phyloP scores from a whole-genome alignment of 2,329 filamentous ascomycete genomes.

The Aspergillus luchuensis region DNA sequence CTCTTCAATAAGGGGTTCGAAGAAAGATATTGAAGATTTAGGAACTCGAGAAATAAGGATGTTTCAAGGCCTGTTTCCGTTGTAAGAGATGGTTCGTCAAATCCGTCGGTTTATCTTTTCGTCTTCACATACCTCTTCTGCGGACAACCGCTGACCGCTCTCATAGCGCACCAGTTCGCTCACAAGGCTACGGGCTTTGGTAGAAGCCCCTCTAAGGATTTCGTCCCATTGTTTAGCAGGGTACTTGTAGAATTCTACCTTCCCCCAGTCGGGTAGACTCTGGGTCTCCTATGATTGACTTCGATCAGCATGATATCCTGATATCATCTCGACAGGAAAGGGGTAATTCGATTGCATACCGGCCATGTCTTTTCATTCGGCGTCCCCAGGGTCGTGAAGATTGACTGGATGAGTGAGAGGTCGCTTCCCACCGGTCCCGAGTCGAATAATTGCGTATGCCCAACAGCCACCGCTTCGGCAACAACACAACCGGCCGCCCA shows the following conservation, averaged over 20 bases:
- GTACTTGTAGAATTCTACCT: conserved; percentile 77
- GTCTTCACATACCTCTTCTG: conserved; percentile 57
- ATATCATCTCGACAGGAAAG: background rate
- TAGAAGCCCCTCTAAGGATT: conserved; percentile 64
- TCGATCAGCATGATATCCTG: conserved; percentile 4
- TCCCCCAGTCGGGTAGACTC: conserved; percentile 81
- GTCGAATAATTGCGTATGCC: conserved; percentile 71
- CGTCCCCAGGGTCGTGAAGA: conserved; percentile 89
- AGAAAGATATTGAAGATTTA: background rate
- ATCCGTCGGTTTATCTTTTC: background rate
- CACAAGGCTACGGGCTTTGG: conserved; percentile 66
- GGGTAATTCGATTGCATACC: conserved; percentile 47
- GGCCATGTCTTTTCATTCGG: conserved; percentile 82
- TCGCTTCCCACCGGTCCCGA: conserved; percentile 90
- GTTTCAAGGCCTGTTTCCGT: conserved; percentile 36
- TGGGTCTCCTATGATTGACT: conserved; percentile 35
- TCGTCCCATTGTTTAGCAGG: conserved; percentile 67
- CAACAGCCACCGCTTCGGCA: conserved; percentile 67
- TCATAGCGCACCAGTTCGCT: conserved; percentile 71
- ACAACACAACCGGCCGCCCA: conserved; percentile 87
- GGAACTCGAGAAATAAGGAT: conserved; percentile 38
- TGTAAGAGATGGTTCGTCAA: background rate
- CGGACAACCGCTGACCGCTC: conserved; percentile 65
- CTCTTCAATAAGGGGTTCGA: background rate
- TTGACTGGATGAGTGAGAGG: conserved; percentile 83